These are phyloP conservation scores for Naganishia liquefaciens DNA, from an alignment of 1,284 basidiomycete genomes.

Conservation along the genomic window DNA sequence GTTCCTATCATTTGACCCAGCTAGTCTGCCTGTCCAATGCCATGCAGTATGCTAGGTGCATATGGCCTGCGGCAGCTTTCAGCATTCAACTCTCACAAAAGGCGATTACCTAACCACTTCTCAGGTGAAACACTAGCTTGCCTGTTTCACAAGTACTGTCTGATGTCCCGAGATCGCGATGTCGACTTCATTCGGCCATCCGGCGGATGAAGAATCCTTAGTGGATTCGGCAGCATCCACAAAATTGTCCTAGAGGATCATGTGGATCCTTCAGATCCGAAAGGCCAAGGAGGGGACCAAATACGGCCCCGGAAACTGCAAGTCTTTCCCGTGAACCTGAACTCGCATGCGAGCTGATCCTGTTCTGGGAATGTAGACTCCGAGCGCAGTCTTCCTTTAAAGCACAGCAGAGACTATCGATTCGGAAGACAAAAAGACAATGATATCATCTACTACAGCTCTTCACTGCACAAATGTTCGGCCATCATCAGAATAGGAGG, in stretches of 20 bases:
- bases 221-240: too few species aligned
- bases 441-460: not conserved
- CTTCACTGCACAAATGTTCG: not conserved
- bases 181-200: too few species aligned
- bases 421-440: constrained; percentile 15
- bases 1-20: too few species aligned
- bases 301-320: constrained; percentile 2
- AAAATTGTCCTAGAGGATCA: not conserved
- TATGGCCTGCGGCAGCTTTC: too few species aligned
- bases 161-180: not conserved
- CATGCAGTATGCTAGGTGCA: too few species aligned
- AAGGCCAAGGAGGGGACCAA: not conserved
- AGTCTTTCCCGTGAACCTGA: not conserved
- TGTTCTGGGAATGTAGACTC: not conserved
- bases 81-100: not conserved
- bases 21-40: too few species aligned
- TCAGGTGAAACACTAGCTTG: not conserved
- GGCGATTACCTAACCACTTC: too few species aligned
- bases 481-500: not conserved
- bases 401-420: constrained; percentile 1
- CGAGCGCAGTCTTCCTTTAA: constrained; percentile 5
- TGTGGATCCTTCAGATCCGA: constrained; percentile 26
- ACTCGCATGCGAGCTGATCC: not conserved
- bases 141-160: not conserved
- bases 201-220: too few species aligned